Conservation (phyloP, 495 filamentous ascomycete genomes). For the Cudoniella acicularis region DNA sequence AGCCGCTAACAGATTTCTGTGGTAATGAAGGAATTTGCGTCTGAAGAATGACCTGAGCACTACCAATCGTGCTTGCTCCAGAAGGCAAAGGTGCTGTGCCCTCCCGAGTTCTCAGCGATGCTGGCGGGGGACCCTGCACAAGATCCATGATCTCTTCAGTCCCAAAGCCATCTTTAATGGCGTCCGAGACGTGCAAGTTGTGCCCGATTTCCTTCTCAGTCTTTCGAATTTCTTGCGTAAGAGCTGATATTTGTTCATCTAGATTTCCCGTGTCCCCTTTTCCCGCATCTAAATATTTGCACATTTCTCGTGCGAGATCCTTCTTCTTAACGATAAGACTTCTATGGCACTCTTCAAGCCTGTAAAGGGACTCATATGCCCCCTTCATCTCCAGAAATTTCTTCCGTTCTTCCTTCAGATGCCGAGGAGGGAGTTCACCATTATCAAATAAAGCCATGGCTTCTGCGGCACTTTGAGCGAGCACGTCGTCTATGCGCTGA, state of each 20-base stretch:
- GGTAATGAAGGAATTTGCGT: conserved; percentile 35
- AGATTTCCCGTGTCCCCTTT: conserved; percentile 10
- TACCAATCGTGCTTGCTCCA: conserved; percentile 27
- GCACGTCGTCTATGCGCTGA: conserved; percentile 17
- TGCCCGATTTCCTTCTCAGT: conserved; percentile 16
- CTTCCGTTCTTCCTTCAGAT: conserved; percentile 21
- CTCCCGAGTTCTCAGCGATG: conserved; percentile 6
- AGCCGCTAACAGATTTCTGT: neutral
- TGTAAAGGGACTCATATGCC: conserved; percentile 9
- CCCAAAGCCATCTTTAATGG: conserved; percentile 23
- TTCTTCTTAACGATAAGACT: conserved; percentile 10
- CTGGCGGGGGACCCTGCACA: neutral
- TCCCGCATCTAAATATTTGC: conserved; percentile 7
- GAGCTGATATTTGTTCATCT: conserved; percentile 6
- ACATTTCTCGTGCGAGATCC: conserved; percentile 6
- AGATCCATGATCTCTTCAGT: conserved; percentile 1
- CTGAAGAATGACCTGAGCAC: conserved; percentile 45
- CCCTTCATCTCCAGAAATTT: conserved; percentile 14
- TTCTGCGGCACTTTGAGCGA: conserved; percentile 21
- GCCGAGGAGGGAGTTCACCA: neutral
- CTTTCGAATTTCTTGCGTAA: conserved; percentile 13
- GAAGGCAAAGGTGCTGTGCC: neutral
- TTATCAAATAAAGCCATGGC: conserved; percentile 17
- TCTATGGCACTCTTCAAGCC: neutral
- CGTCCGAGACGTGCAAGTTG: conserved; percentile 18